These are phyloP conservation scores for Vanderwaltozyma tropicalis DNA, from an alignment of 805 yeast species.

Conservation along the genomic window DNA sequence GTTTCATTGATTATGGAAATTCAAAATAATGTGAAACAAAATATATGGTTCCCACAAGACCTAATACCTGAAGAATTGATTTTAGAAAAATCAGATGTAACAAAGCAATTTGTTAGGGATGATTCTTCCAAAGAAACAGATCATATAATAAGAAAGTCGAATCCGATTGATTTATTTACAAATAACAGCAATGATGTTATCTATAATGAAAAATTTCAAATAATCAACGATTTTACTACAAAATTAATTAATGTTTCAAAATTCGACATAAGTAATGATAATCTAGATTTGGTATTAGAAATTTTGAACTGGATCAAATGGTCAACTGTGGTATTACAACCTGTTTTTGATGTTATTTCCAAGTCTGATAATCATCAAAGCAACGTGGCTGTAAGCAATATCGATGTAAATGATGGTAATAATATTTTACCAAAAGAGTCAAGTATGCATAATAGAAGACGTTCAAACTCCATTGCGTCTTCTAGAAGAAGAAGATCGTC, in stretches of 20 bases:
- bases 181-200: not conserved
- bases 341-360: slow-evolving; percentile 4
- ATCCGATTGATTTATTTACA: slow-evolving; percentile 7
- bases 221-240: slow-evolving; percentile 25
- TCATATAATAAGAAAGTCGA: too few relatives aligned
- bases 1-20: slow-evolving; percentile 21
- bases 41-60: slow-evolving; percentile 19
- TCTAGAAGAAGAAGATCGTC: slow-evolving; percentile 22
- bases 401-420: not conserved
- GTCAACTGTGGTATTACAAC: slow-evolving; percentile 15
- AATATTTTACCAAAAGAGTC: not conserved
- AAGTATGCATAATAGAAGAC: slow-evolving; percentile 3
- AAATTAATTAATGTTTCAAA: slow-evolving; percentile 14
- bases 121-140: not conserved
- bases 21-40: slow-evolving; percentile 2
- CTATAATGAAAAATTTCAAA: slow-evolving; percentile 6
- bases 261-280: slow-evolving; percentile 25
- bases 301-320: slow-evolving; percentile 25
- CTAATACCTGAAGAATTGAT: slow-evolving; percentile 17
- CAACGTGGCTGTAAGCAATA: not conserved
- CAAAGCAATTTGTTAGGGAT: not conserved
- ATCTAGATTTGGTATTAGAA: slow-evolving; percentile 18
- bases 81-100: slow-evolving; percentile 1
- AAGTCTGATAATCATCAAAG: not conserved
- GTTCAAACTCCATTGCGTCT: slow-evolving; percentile 2